These are phyloP conservation scores for Epichloe bromicola DNA, from an alignment of 2,329 filamentous ascomycete species.

Conservation along the genomic window DNA sequence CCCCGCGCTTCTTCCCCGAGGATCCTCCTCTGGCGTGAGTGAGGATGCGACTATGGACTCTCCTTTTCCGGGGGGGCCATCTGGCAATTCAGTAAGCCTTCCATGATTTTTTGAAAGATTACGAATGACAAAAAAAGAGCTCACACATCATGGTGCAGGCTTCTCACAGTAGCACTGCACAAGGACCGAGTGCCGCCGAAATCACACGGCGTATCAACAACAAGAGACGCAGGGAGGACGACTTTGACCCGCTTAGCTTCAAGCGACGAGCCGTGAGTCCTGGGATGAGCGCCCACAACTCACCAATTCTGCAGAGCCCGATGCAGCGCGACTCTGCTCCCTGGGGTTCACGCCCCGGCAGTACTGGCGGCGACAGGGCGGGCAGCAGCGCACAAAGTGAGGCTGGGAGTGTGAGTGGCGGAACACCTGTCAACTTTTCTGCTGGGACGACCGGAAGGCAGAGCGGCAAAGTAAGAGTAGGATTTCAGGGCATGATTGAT, in stretches of 20 bases:
- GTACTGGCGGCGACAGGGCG: slow-evolving; percentile 41
- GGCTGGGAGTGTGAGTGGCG: slow-evolving; percentile 26
- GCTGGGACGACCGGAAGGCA: slow-evolving; percentile 29
- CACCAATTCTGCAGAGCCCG: slow-evolving; percentile 75
- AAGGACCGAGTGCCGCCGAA: slow-evolving; percentile 56
- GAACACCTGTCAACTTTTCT: slow-evolving; percentile 17
- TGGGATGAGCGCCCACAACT: slow-evolving; percentile 82
- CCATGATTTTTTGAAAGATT: background rate
- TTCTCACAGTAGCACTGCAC: slow-evolving; percentile 19
- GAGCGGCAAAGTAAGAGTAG: slow-evolving; percentile 50
- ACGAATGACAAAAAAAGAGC: background rate
- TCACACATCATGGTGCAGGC: background rate
- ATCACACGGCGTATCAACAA: slow-evolving; percentile 65
- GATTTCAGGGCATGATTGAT: slow-evolving; percentile 86
- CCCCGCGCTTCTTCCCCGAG: slow-evolving; percentile 48
- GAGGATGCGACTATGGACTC: slow-evolving; percentile 66
- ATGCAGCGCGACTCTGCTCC: slow-evolving; percentile 56
- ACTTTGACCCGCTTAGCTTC: slow-evolving; percentile 77
- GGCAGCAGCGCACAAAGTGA: slow-evolving; percentile 40
- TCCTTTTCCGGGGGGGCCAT: slow-evolving; percentile 33
- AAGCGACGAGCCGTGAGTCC: slow-evolving; percentile 87
- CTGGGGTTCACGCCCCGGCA: slow-evolving; percentile 60
- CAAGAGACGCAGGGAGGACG: slow-evolving; percentile 81
- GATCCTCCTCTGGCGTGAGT: slow-evolving; percentile 47
- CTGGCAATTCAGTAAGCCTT: slow-evolving; percentile 17